Conservation (phyloP, 345 rosid species). For the Hevea brasiliensis region DNA sequence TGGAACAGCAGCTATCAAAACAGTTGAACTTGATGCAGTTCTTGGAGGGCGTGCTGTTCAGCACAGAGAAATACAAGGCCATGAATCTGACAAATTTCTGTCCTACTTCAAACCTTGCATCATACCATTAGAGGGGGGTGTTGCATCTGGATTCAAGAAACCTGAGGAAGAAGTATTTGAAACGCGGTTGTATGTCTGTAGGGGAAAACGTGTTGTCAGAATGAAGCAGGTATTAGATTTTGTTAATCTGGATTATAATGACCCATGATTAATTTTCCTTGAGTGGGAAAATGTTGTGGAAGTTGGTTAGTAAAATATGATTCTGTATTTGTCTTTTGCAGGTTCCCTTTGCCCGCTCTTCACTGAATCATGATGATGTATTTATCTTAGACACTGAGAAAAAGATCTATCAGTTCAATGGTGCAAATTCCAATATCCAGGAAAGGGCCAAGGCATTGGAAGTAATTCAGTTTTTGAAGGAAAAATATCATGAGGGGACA, state of each 20-base stretch:
- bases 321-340: slow-evolving; percentile 36
- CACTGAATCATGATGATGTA: slow-evolving; percentile 96
- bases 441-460: slow-evolving; percentile 97
- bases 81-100: slow-evolving; percentile 95
- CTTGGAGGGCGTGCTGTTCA: slow-evolving; percentile 99
- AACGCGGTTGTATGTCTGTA: slow-evolving; percentile 80
- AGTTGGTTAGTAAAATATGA: slow-evolving; percentile 22
- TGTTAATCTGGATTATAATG: slow-evolving; percentile 3
- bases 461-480: slow-evolving; percentile 91
- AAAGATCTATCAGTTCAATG: slow-evolving; percentile 97
- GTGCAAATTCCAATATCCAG: slow-evolving; percentile 94
- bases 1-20: slow-evolving; percentile 95
- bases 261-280: slow-evolving; percentile 5
- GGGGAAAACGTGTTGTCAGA: slow-evolving; percentile 83
- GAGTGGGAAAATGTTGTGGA: slow-evolving; percentile 8
- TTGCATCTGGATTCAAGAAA: slow-evolving; percentile 88
- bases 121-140: slow-evolving; percentile 94
- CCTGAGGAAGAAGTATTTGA: slow-evolving; percentile 88
- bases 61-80: slow-evolving; percentile 94
- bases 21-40: slow-evolving; percentile 91
- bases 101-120: slow-evolving; percentile 97
- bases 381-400: slow-evolving; percentile 81
- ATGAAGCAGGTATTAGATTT: slow-evolving; percentile 78
- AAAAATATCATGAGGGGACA: slow-evolving; percentile 79
- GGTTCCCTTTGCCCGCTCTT: slow-evolving; percentile 96